A percentile compares a stretch with the other conserved stretches of the same genome.
phyloP scores from a whole-genome alignment of 2,329 filamentous ascomycete species.

The Thelonectria rubi region DNA sequence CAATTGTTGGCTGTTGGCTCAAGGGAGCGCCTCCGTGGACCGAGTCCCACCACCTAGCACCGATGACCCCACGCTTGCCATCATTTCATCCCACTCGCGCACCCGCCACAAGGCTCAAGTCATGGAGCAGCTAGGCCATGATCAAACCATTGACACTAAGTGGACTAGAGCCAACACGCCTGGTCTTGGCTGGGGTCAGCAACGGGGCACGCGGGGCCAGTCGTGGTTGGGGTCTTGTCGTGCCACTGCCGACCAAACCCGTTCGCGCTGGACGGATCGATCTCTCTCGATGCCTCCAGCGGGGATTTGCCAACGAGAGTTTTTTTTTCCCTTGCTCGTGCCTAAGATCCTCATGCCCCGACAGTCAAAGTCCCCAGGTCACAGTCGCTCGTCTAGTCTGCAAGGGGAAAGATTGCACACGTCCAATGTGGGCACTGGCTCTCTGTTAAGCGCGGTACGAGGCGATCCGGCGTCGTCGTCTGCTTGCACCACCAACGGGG shows the following conservation, averaged over 20 bases:
- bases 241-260: neutral
- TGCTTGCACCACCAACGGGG: neutral
- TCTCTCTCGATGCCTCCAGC: neutral
- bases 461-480: neutral
- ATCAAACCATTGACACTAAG: neutral
- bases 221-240: neutral
- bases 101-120: no score
- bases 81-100: neutral
- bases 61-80: neutral
- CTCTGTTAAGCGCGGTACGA: neutral
- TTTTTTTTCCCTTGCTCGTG: neutral
- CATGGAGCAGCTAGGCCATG: neutral
- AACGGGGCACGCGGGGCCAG: no score
- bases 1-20: neutral
- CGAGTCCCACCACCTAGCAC: neutral
- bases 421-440: neutral
- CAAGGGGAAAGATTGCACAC: constrained; percentile 1
- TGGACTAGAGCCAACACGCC: neutral
- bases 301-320: neutral
- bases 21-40: neutral
- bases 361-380: neutral
- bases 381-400: neutral
- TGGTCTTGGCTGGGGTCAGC: neutral
- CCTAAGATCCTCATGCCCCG: neutral
- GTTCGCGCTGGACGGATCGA: neutral